phyloP scores from a whole-genome alignment of 2,329 filamentous ascomycete species.

The Diaporthe citrichinensis region DNA sequence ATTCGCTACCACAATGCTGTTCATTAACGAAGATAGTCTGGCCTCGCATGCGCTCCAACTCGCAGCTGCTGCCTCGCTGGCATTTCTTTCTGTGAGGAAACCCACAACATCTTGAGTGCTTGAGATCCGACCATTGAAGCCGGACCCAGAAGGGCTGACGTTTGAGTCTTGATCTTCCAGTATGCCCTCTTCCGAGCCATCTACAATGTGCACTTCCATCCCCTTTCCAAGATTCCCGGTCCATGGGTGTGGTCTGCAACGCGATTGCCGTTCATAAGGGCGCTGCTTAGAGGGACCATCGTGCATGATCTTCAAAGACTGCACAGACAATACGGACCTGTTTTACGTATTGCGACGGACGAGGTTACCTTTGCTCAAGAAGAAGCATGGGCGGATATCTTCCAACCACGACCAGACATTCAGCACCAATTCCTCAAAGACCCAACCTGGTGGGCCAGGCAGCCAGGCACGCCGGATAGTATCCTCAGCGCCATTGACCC shows the following conservation, averaged over 20 bases:
- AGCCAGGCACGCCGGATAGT: conserved; percentile 44
- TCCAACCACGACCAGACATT: conserved; percentile 4
- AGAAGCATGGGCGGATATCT: conserved; percentile 26
- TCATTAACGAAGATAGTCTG: no score
- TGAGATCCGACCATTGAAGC: no score
- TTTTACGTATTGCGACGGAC: conserved; percentile 43
- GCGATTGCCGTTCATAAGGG: conserved; percentile 40
- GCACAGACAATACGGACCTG: conserved; percentile 40
- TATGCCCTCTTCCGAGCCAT: conserved; percentile 37
- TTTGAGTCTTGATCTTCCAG: neutral
- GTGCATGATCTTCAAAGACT: conserved; percentile 42
- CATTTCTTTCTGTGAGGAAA: no score
- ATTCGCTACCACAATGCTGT: no score
- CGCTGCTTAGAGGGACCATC: conserved; percentile 42
- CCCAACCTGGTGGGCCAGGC: conserved; percentile 47
- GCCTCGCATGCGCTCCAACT: no score
- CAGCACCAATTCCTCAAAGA: conserved; percentile 47
- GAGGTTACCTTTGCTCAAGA: conserved; percentile 39
- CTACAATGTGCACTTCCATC: conserved; percentile 43
- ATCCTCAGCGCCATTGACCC: conserved; percentile 49
- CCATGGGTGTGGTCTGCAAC: conserved; percentile 41
- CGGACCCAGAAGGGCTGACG: neutral
- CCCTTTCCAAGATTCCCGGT: conserved; percentile 41
- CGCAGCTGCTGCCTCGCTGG: no score
- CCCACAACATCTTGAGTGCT: no score